phyloP scores from a whole-genome alignment of 768 basidiomycete species.

The Fistulinella prunicolor region DNA sequence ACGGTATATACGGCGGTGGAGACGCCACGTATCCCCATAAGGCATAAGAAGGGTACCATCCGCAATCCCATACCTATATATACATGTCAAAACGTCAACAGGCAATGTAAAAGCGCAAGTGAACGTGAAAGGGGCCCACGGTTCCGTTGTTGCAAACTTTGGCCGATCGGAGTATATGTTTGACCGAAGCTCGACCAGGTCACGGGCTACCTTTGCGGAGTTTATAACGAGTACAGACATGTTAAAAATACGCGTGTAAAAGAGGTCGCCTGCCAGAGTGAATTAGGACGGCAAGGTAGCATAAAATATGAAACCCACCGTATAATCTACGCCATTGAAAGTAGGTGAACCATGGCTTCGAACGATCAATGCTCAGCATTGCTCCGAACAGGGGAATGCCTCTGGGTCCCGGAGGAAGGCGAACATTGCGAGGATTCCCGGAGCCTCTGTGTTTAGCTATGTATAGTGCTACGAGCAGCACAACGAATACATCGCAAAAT shows the following conservation, averaged over 20 bases:
- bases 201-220: slow-evolving; percentile 23
- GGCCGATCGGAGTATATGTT: slow-evolving; percentile 36
- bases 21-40: slow-evolving; percentile 41
- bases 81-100: neutral
- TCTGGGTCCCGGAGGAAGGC: slow-evolving; percentile 51
- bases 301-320: slow-evolving; percentile 9
- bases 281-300: neutral
- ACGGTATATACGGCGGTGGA: slow-evolving; percentile 33
- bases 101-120: neutral
- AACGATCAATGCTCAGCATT: slow-evolving; percentile 23
- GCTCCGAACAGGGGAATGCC: slow-evolving; percentile 37
- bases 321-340: slow-evolving; percentile 29
- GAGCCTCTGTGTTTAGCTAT: slow-evolving; percentile 5
- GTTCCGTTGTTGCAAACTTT: slow-evolving; percentile 20
- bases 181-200: slow-evolving; percentile 30
- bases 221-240: slow-evolving; percentile 29
- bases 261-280: slow-evolving; percentile 17
- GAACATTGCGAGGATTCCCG: neutral
- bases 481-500: slow-evolving; percentile 1
- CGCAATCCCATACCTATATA: slow-evolving; percentile 34
- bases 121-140: slow-evolving; percentile 8
- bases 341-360: slow-evolving; percentile 34
- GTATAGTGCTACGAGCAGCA: slow-evolving; percentile 14
- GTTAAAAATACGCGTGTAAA: slow-evolving; percentile 20
- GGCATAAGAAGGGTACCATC: slow-evolving; percentile 33